Evolutionary conservation across 2,329 filamentous ascomycete genomes (phyloP), one percentile per base, ranked within the genome.

Genomic region (Cercospora zeina): DNA sequence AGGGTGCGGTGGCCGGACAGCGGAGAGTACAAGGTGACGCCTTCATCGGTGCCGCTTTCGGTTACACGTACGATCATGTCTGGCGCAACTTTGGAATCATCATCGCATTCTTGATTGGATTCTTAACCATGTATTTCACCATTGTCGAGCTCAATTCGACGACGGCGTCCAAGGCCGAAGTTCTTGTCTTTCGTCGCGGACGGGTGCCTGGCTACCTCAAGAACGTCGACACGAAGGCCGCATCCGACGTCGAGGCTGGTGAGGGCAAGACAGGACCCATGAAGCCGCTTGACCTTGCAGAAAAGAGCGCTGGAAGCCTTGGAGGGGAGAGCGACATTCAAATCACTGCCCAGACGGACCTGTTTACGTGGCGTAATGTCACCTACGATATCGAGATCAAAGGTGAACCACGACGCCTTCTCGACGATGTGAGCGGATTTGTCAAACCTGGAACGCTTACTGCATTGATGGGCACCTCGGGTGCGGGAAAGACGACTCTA

Each of bases 71-170:
- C 65, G 73, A 72, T 4, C 75, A 80, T 50, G 73, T 77, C 16
- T 75, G 73, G 73, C 71, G 88, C 10, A 90, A 91, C 69, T 81
- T 89, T 62, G 88, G 88, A 0, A 89, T 91, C 58, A 72, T 90
- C 1, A 54, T 87, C 13, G 87, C 75, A 0, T 89, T 90, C 73
- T 74, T 88, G 58, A 66, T 89, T 30, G 84, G 81, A 60, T 90
- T 90, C 76, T 83, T 87, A 76, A 61, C 75, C 2, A 66, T 87
- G 0, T 89, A 91, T 74, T 82, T 90, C 55, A 53, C 83, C 14
- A 84, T 84, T 0, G 82, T 83, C 0, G 88, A 91, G 70, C 67
- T 88, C 68, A 89, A 89, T 73, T 87, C 87, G 0, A 79, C 83
- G 0, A 84, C 83, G 0, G 77, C 79, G 1, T 88, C 84, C 55